A percentile compares a stretch with the other conserved stretches of the same genome.
Conservation (phyloP, 352 stramenopile species). For the Pythium aquatile region DNA sequence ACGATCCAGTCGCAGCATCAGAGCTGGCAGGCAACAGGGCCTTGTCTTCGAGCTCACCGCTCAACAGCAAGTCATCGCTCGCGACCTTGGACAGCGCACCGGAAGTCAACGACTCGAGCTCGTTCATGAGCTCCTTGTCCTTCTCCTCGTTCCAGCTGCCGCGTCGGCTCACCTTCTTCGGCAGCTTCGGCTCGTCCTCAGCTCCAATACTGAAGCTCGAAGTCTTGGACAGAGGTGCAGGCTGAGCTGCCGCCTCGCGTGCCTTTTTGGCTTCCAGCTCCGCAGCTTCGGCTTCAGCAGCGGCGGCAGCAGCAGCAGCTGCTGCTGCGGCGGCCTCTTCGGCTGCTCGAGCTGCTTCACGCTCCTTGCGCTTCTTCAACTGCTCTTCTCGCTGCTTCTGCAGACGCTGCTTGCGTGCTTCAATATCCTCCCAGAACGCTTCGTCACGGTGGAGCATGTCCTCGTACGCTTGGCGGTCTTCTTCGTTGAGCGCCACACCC, state of each 20-base stretch:
- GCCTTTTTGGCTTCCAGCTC: conserved; percentile 37
- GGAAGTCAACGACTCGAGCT: conserved; percentile 77
- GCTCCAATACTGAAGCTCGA: conserved; percentile 68
- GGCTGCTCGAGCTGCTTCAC: conserved; percentile 46
- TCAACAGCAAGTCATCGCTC: conserved; percentile 29
- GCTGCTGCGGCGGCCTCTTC: conserved; percentile 34
- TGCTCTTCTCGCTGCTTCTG: conserved; percentile 75
- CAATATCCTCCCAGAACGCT: conserved; percentile 85
- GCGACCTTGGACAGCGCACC: conserved; percentile 50
- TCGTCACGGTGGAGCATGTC: conserved; percentile 87
- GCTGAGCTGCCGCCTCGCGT: conserved; percentile 31
- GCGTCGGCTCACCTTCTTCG: conserved; percentile 49
- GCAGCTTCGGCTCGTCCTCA: conserved; percentile 56
- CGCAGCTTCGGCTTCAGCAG: conserved; percentile 34
- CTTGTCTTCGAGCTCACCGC: conserved; percentile 48
- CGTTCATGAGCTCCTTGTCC: conserved; percentile 84
- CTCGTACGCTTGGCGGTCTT: conserved; percentile 84
- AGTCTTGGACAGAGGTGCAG: conserved; percentile 31
- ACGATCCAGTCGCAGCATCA: neutral
- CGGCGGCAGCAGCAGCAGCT: conserved; percentile 25
- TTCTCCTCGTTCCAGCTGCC: conserved; percentile 84
- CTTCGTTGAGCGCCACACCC: conserved; percentile 69
- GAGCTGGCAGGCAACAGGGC: conserved; percentile 11
- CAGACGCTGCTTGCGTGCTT: conserved; percentile 68
- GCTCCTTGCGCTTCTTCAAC: conserved; percentile 54